Base-by-base conservation (phyloP, 2,329 filamentous ascomycete species). In the Domatiomyces catenatus region DNA sequence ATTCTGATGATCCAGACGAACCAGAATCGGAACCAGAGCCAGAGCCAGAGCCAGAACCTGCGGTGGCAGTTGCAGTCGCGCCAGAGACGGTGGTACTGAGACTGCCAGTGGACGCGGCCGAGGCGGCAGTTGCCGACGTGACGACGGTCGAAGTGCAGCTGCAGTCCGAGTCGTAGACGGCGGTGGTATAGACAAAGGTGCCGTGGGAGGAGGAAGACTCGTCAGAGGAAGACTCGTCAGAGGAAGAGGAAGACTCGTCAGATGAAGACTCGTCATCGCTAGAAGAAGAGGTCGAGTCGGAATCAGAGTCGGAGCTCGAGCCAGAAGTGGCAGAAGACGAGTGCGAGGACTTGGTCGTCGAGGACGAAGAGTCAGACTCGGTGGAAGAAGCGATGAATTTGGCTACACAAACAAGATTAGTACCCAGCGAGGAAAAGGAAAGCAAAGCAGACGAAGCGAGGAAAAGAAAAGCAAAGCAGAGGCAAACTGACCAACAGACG, bases 401-500 rank as follows among this genome's bases (percentile, higher is more conserved):
- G 19, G 43, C 20, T 24, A 20, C n/a, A 26, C 42, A 24, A 36
- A 24, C 10, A 45, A n/a, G 15, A 42, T 12, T 28, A 32, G 53
- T 36, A 15, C n/a, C n/a, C n/a, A n/a, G n/a, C 10, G 39, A 24
- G 17, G 10, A 10, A 44, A 48, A 28, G 32, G 7, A 36, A 36
- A 48, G 18, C 50, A 22, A 32, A 51, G 45, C 28, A 50, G 50
- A 32, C 5, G 12, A 12, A 36, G 12, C 28, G 8, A 28, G 26
- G 8, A 28, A 5, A 28, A 28, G 26, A 36, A 15, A 3, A 39
- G 10, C 10, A n/a, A n/a, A n/a, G n/a, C 32, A 39, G 32, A 8
- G 32, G 32, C 3, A 18, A 32, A 63, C 65, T 53, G 64, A 71
- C 68, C 64, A 59, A 70, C 63, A 57, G 64, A 60, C 56, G 67